phyloP scores from a whole-genome alignment of 2,329 filamentous ascomycete genomes.

The Didymella pinodella region DNA sequence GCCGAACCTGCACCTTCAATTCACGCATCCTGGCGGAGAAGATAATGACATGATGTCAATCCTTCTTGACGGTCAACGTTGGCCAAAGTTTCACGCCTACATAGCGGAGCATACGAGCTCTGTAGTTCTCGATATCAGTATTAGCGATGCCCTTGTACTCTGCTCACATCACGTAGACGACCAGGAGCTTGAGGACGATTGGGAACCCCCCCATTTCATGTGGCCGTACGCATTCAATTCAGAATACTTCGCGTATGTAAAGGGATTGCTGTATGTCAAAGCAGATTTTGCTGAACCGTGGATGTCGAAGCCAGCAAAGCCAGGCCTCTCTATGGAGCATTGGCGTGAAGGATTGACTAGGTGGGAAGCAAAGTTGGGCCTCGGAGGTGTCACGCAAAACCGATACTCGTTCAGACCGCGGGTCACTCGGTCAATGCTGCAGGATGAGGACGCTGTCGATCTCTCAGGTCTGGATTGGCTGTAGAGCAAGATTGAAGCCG shows the following conservation, averaged over 20 bases:
- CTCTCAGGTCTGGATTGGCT: background rate
- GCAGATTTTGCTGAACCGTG: background rate
- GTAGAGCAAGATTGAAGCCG: background rate
- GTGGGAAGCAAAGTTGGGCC: background rate
- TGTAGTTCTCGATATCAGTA: background rate
- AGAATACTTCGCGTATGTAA: background rate
- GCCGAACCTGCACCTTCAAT: background rate
- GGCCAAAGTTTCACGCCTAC: constrained; percentile 7
- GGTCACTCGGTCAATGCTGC: background rate
- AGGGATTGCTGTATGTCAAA: background rate
- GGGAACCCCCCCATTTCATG: background rate
- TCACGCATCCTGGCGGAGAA: background rate
- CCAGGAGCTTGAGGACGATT: background rate
- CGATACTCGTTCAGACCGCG: background rate
- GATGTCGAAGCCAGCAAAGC: background rate
- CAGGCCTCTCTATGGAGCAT: background rate
- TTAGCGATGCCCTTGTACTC: background rate
- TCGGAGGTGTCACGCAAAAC: background rate
- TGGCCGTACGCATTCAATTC: background rate
- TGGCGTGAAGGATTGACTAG: background rate
- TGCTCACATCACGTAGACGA: background rate
- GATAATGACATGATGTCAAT: constrained; percentile 5
- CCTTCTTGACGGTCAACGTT: background rate
- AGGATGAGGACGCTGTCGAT: background rate
- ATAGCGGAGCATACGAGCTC: background rate